A percentile compares a stretch with the other conserved stretches of the same genome.
phyloP scores from a whole-genome alignment of 352 stramenopile genomes.

The Pythium plurisporium region DNA sequence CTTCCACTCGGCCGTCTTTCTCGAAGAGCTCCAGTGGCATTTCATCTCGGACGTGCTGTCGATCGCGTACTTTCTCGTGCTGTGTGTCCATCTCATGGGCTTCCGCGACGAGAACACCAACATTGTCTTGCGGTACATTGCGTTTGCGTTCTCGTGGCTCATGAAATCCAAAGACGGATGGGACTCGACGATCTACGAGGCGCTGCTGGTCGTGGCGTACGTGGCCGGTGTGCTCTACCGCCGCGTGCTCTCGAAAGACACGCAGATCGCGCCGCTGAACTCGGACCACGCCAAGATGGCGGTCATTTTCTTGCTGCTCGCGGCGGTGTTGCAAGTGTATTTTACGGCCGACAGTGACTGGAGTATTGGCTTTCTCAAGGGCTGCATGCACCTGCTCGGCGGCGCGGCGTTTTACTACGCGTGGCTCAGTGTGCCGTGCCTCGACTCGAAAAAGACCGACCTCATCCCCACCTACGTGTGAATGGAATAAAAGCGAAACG shows the following conservation, averaged over 20 bases:
- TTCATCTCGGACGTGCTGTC: constrained; percentile 86
- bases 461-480: constrained; percentile 72
- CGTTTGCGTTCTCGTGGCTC: constrained; percentile 79
- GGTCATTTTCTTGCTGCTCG: constrained; percentile 37
- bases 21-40: constrained; percentile 74
- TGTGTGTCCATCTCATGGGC: constrained; percentile 84
- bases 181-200: constrained; percentile 67
- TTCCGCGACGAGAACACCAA: constrained; percentile 79
- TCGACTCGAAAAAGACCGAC: constrained; percentile 83
- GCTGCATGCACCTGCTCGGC: constrained; percentile 61
- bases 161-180: constrained; percentile 84
- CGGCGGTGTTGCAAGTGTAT: constrained; percentile 43
- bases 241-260: constrained; percentile 39
- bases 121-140: constrained; percentile 81
- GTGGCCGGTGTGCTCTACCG: constrained; percentile 51
- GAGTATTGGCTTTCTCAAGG: constrained; percentile 53
- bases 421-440: constrained; percentile 68
- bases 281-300: constrained; percentile 52
- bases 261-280: constrained; percentile 45
- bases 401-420: constrained; percentile 72
- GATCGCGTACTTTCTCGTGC: constrained; percentile 79
- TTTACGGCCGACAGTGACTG: constrained; percentile 37
- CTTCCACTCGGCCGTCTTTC: constrained; percentile 59
- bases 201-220: constrained; percentile 57
- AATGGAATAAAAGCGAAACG: neutral